These are phyloP conservation scores for Spraguea lophii DNA, from an alignment of 371 early-diverging fungal genomes.

Conservation along the genomic window DNA sequence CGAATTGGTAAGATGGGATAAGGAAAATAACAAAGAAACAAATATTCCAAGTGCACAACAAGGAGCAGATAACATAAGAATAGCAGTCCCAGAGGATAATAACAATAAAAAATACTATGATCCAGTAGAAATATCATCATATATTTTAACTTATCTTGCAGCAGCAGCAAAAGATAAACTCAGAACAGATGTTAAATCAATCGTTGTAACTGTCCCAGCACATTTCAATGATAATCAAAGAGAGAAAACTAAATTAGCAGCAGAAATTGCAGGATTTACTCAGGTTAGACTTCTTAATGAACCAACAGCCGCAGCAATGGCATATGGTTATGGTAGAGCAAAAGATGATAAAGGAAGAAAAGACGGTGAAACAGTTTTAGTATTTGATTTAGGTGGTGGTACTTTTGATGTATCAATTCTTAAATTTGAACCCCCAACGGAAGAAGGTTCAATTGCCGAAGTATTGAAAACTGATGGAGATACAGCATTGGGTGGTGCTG, in stretches of 20 bases:
- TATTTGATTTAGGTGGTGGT: conserved; percentile 48
- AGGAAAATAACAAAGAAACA: conserved; percentile 21
- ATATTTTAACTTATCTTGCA: conserved; percentile 83
- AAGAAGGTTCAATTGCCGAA: conserved; percentile 23
- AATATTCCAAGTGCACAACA: conserved; percentile 26
- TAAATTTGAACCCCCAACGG: conserved; percentile 25
- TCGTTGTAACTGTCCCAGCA: conserved; percentile 47
- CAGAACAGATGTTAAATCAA: conserved; percentile 20
- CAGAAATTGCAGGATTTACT: conserved; percentile 38
- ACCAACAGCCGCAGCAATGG: conserved; percentile 90
- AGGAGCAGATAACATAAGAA: conserved; percentile 37
- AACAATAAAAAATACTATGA: conserved; percentile 64
- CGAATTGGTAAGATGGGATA: conserved; percentile 20
- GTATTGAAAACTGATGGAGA: conserved; percentile 46
- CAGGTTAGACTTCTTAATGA: conserved; percentile 48
- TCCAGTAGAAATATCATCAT: conserved; percentile 81
- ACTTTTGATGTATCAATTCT: conserved; percentile 46
- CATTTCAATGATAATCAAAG: conserved; percentile 47
- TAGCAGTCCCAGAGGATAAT: conserved; percentile 58
- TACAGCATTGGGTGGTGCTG: conserved; percentile 46
- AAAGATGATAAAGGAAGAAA: conserved; percentile 40
- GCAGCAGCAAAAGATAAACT: conserved; percentile 48
- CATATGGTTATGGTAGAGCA: conserved; percentile 78
- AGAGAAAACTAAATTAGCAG: conserved; percentile 43
- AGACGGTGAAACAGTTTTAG: conserved; percentile 49